Evolutionary conservation across 2,329 filamentous ascomycete species (phyloP).

Genomic region (Teratosphaeria viscida): DNA sequence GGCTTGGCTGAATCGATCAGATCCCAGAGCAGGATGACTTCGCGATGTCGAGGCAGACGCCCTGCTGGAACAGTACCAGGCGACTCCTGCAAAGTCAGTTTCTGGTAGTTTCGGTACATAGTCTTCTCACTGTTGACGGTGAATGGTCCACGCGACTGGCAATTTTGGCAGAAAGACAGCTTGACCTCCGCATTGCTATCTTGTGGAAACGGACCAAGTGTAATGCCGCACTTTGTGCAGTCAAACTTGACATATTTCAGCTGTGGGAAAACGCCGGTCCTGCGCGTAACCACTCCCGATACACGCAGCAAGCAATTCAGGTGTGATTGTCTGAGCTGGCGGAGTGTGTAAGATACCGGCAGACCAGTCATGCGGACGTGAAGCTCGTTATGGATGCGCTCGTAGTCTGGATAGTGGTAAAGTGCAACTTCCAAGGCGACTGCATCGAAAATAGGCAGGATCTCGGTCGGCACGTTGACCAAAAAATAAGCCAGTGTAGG

Average conservation of each 20-base stretch:
- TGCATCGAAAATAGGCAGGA: slow-evolving; percentile 91
- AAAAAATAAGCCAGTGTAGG: slow-evolving; percentile 92
- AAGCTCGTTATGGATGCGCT: slow-evolving; percentile 93
- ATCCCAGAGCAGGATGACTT: slow-evolving; percentile 94
- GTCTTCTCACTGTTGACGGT: slow-evolving; percentile 95
- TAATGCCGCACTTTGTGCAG: slow-evolving; percentile 84
- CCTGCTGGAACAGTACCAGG: slow-evolving; percentile 94
- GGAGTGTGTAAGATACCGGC: slow-evolving; percentile 87
- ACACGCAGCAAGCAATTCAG: slow-evolving; percentile 93
- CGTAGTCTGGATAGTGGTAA: slow-evolving; percentile 93
- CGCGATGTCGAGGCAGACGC: slow-evolving; percentile 81
- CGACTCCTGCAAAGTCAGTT: slow-evolving; percentile 91
- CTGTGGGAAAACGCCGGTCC: slow-evolving; percentile 93
- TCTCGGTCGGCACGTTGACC: slow-evolving; percentile 88
- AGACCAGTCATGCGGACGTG: slow-evolving; percentile 94
- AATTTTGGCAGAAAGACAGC: slow-evolving; percentile 91
- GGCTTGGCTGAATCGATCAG: slow-evolving; percentile 94
- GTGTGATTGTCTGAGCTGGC: slow-evolving; percentile 88
- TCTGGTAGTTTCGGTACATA: slow-evolving; percentile 97
- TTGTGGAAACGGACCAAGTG: slow-evolving; percentile 91
- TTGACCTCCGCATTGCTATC: slow-evolving; percentile 95
- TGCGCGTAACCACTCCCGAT: slow-evolving; percentile 85
- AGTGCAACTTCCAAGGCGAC: slow-evolving; percentile 95
- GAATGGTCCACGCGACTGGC: slow-evolving; percentile 89
- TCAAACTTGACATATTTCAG: slow-evolving; percentile 98